A percentile compares a stretch with the other conserved stretches of the same genome.
Evolutionary conservation across 495 filamentous ascomycete species (phyloP).

Genomic region (Cercophora sp.): DNA sequence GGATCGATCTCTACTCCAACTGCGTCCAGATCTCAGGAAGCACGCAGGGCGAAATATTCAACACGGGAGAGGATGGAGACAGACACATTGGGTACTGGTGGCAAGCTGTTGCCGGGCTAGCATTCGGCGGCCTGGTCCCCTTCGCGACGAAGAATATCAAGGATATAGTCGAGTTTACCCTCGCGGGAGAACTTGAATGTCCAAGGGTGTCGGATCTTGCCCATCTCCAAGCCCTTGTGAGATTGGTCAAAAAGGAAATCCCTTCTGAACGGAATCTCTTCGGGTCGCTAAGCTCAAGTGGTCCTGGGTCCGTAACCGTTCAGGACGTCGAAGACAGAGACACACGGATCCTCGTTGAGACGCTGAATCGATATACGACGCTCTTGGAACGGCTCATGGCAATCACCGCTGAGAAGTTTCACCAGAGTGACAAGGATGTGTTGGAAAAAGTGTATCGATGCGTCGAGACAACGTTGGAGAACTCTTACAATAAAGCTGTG

Average conservation of each 20-base stretch:
- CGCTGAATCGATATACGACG: not conserved
- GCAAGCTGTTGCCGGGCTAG: not conserved
- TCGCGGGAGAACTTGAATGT: not conserved
- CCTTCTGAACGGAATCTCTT: not conserved
- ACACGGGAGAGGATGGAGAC: not conserved
- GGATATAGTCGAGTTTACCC: not conserved
- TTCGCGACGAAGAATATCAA: not conserved
- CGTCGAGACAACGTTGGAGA: not conserved
- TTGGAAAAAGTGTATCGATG: not conserved
- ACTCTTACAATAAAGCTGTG: not conserved
- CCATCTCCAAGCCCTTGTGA: not conserved
- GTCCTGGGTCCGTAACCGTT: not conserved
- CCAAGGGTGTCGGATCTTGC: not conserved
- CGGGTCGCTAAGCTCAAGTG: not conserved
- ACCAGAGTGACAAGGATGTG: not conserved
- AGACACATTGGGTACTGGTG: not conserved
- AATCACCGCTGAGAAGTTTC: not conserved
- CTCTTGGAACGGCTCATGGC: not conserved
- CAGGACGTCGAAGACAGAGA: not conserved
- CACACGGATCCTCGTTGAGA: not conserved
- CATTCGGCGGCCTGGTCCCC: not conserved
- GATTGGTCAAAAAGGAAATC: not conserved
- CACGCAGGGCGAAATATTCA: not conserved
- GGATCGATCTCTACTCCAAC: not conserved
- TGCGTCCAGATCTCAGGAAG: not conserved